Evolutionary conservation across 495 filamentous ascomycete genomes (phyloP).

Genomic region (Schizothecium vesticola): DNA sequence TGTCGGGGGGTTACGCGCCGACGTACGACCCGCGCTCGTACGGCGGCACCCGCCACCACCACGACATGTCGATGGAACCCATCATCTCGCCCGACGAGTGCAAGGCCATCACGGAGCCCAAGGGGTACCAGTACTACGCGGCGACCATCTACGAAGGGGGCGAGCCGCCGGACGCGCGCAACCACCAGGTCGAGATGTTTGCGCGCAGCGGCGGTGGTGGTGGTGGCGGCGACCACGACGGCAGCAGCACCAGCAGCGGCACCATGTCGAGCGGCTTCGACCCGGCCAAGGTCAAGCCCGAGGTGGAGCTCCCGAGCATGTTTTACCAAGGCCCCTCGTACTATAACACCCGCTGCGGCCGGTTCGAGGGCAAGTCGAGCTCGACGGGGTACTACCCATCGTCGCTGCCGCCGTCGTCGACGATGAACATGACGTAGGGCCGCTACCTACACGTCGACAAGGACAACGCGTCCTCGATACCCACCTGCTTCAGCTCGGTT

Average conservation of each 20-base stretch:
- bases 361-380: slow-evolving; percentile 42
- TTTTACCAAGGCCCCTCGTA: slow-evolving; percentile 33
- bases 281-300: slow-evolving; percentile 39
- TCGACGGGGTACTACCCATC: slow-evolving; percentile 44
- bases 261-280: slow-evolving; percentile 23
- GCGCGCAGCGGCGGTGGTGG: slow-evolving; percentile 31
- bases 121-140: slow-evolving; percentile 46
- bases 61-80: slow-evolving; percentile 38
- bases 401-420: slow-evolving; percentile 26
- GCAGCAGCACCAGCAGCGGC: slow-evolving; percentile 14
- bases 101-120: slow-evolving; percentile 39
- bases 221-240: slow-evolving; percentile 35
- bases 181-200: slow-evolving; percentile 41
- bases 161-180: slow-evolving; percentile 25
- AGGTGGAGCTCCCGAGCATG: slow-evolving; percentile 42
- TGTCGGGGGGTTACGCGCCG: slow-evolving; percentile 24
- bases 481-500: not conserved
- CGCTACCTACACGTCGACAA: not conserved
- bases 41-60: slow-evolving; percentile 36
- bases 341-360: slow-evolving; percentile 35
- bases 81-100: slow-evolving; percentile 43
- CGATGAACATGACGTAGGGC: slow-evolving; percentile 26
- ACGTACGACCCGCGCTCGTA: slow-evolving; percentile 39
- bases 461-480: not conserved
- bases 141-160: slow-evolving; percentile 39